These are phyloP conservation scores for Vitis labrusca DNA, from an alignment of 164 flowering plant species.

Conservation along the genomic window DNA sequence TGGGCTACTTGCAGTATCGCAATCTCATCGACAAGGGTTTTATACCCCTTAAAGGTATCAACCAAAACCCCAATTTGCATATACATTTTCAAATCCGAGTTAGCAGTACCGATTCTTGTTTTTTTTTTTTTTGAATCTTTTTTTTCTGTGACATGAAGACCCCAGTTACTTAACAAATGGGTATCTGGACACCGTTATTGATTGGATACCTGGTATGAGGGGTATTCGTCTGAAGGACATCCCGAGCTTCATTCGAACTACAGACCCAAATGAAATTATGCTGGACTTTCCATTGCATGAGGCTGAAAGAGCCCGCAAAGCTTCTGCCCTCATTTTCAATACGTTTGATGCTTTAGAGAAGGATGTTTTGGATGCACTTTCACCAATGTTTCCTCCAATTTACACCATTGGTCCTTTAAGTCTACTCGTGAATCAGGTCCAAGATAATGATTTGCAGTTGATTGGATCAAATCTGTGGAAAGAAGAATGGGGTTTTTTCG, in stretches of 20 bases:
- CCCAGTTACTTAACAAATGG: slow-evolving; percentile 26
- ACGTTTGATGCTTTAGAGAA: slow-evolving; percentile 36
- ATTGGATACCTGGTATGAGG: slow-evolving; percentile 34
- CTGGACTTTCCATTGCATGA: slow-evolving; percentile 20
- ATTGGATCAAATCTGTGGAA: slow-evolving; percentile 48
- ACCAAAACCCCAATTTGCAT: no score
- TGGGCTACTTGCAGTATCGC: slow-evolving; percentile 12
- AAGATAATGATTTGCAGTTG: slow-evolving; percentile 1
- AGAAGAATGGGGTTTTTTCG: slow-evolving; percentile 50
- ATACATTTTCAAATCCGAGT: no score
- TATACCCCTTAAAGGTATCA: slow-evolving; percentile 15
- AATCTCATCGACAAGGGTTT: slow-evolving; percentile 5
- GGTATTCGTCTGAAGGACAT: slow-evolving; percentile 25
- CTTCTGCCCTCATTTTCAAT: slow-evolving; percentile 38
- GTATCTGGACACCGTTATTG: slow-evolving; percentile 21
- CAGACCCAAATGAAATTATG: slow-evolving; percentile 40
- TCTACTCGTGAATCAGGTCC: slow-evolving; percentile 20
- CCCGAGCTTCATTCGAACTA: slow-evolving; percentile 24
- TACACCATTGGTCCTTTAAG: slow-evolving; percentile 50
- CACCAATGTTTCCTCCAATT: slow-evolving; percentile 17
- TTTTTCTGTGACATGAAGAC: no score
- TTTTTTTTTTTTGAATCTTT: no score
- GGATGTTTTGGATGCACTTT: slow-evolving; percentile 24
- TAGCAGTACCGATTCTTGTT: no score
- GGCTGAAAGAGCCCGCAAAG: slow-evolving; percentile 2